These are phyloP conservation scores for Clavulina sp. DNA, from an alignment of 768 basidiomycete genomes.

Conservation along the genomic window DNA sequence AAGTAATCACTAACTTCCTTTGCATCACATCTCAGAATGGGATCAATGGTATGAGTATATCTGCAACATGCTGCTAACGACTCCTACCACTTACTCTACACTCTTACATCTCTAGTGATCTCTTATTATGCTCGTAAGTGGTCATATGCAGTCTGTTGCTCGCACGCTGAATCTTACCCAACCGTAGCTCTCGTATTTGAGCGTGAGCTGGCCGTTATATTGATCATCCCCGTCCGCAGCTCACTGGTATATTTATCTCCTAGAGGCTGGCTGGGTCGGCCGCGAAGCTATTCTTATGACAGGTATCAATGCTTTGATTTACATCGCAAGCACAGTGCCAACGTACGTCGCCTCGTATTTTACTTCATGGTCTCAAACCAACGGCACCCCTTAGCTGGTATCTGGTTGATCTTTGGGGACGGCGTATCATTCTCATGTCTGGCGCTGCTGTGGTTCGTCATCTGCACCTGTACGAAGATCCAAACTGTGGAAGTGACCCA, in stretches of 20 bases:
- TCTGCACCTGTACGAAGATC: background rate
- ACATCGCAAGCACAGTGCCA: constrained; percentile 61
- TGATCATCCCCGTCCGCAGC: background rate
- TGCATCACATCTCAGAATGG: constrained; percentile 46
- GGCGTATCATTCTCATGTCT: constrained; percentile 68
- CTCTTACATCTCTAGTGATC: constrained; percentile 39
- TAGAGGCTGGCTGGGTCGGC: constrained; percentile 91
- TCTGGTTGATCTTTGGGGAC: constrained; percentile 80
- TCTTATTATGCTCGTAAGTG: constrained; percentile 83
- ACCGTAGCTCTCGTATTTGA: constrained; percentile 71
- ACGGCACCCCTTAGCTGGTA: constrained; percentile 49
- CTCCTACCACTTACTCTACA: background rate
- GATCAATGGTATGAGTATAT: constrained; percentile 53
- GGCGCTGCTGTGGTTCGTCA: constrained; percentile 58
- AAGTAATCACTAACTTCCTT: background rate
- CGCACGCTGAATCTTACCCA: constrained; percentile 5
- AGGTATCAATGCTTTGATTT: constrained; percentile 77
- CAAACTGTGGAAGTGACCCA: background rate
- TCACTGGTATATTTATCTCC: constrained; percentile 10
- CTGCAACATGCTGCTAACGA: constrained; percentile 5
- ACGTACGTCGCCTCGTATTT: constrained; percentile 50
- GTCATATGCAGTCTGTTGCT: background rate
- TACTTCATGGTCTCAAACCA: background rate
- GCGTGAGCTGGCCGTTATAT: constrained; percentile 27
- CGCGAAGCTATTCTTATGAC: constrained; percentile 91